Percentiles rank a stretch among this genome's conserved stretches.
These are phyloP conservation scores for Bruguiera gymnorhiza DNA, from an alignment of 345 rosid genomes.

Conservation along the genomic window DNA sequence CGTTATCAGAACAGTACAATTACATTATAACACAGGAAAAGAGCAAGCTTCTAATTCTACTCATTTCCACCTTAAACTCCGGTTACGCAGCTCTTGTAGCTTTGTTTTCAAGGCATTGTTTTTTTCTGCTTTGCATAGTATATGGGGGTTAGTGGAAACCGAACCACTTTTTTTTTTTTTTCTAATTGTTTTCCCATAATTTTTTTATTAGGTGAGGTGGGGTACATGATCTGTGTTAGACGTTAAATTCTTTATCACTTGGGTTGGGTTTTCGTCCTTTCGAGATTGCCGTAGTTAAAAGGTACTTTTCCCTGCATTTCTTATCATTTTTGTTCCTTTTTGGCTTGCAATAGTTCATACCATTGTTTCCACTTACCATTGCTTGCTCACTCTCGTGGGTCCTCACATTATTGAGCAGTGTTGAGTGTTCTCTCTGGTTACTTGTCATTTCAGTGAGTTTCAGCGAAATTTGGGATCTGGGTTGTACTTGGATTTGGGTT, in stretches of 20 bases:
- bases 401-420: slow-evolving; percentile 3
- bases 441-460: slow-evolving; percentile 15
- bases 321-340: neutral
- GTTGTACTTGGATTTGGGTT: slow-evolving; percentile 23
- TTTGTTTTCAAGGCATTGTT: neutral
- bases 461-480: slow-evolving; percentile 32
- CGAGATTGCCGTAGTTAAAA: slow-evolving; percentile 14
- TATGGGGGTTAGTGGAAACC: neutral
- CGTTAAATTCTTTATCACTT: slow-evolving; percentile 6
- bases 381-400: slow-evolving; percentile 10
- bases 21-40: neutral
- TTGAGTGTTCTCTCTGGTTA: slow-evolving; percentile 12
- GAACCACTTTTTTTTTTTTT: neutral
- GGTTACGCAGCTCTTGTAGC: neutral
- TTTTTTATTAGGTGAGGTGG: slow-evolving; percentile 1
- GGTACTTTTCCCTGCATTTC: slow-evolving; percentile 3
- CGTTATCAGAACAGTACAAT: neutral
- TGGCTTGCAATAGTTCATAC: neutral
- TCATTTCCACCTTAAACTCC: neutral
- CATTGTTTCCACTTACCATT: neutral
- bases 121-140: neutral
- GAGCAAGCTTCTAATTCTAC: neutral
- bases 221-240: slow-evolving; percentile 22
- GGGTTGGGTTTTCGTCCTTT: neutral
- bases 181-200: neutral